Evolutionary conservation across 352 stramenopile species (phyloP).

Genomic region (Phytophthora lateralis): DNA sequence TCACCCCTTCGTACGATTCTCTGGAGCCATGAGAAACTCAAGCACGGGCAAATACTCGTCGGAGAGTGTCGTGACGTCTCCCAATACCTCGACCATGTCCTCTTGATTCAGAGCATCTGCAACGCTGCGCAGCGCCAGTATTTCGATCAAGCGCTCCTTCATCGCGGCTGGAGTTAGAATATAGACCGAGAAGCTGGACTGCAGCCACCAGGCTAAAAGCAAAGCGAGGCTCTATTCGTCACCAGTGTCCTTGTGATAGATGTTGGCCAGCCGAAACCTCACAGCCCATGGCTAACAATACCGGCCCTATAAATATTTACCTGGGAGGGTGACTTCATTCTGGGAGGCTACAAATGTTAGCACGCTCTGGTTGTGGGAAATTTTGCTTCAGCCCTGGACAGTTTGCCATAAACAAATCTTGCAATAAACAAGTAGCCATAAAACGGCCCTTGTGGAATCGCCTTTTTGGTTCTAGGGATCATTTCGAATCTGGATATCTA

Average conservation of each 20-base stretch:
- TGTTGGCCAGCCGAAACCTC: neutral
- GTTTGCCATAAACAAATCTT: neutral
- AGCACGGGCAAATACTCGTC: conserved; percentile 67
- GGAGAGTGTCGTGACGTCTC: conserved; percentile 51
- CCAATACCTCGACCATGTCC: conserved; percentile 55
- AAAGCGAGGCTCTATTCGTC: conserved; percentile 18
- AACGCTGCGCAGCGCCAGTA: conserved; percentile 49
- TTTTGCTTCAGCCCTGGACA: too few relatives aligned
- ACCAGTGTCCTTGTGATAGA: conserved; percentile 1
- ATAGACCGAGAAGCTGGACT: neutral
- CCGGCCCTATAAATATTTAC: too few relatives aligned
- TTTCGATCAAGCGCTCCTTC: conserved; percentile 55
- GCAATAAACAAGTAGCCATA: neutral
- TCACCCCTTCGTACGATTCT: conserved; percentile 48
- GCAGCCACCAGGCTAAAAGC: conserved; percentile 10
- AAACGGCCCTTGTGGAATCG: neutral
- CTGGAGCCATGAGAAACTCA: conserved; percentile 63
- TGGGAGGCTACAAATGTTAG: too few relatives aligned
- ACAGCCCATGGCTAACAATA: neutral
- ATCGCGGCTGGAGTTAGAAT: conserved; percentile 19
- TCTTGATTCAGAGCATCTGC: conserved; percentile 49
- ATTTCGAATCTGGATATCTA: conserved; percentile 2
- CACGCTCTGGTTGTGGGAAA: too few relatives aligned
- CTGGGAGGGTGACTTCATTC: too few relatives aligned
- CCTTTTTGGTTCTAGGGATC: neutral